Percentiles rank a stretch among this genome's conserved stretches.
These are phyloP conservation scores for Conticribra guillardii DNA, from an alignment of 108 stramenopile species.

Conservation along the genomic window DNA sequence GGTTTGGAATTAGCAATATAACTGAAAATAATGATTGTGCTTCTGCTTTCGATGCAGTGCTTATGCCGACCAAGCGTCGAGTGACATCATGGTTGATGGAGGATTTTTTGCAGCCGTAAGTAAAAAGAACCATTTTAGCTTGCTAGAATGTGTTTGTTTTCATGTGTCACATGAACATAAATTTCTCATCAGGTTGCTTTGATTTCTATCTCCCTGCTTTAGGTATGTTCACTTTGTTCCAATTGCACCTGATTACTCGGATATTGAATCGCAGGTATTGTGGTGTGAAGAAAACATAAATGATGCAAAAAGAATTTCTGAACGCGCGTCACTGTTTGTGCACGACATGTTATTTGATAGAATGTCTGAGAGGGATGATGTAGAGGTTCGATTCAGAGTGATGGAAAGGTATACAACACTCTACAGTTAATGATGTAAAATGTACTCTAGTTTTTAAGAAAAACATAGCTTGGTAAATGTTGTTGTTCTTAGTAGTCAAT, in stretches of 20 bases:
- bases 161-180: too few species aligned
- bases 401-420: constrained; percentile 35
- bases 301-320: constrained; percentile 64
- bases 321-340: constrained; percentile 74
- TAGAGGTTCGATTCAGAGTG: constrained; percentile 29
- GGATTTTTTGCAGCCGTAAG: constrained; percentile 58
- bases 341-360: constrained; percentile 57
- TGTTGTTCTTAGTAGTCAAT: not conserved
- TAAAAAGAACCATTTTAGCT: not conserved
- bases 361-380: constrained; percentile 20
- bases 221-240: constrained; percentile 81
- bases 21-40: not conserved
- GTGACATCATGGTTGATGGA: constrained; percentile 83
- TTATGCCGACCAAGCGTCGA: constrained; percentile 28
- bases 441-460: too few species aligned
- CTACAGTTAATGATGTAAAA: constrained; percentile 15
- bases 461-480: too few species aligned
- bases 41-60: constrained; percentile 3
- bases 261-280: constrained; percentile 69
- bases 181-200: too few species aligned
- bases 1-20: not conserved
- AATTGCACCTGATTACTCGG: constrained; percentile 53
- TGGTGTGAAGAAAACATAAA: constrained; percentile 77
- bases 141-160: too few species aligned
- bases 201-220: too few species aligned